Evolutionary conservation across 2,329 filamentous ascomycete species (phyloP), one percentile per base, ranked within the genome.

Genomic region (Aspergillus brasiliensis): DNA sequence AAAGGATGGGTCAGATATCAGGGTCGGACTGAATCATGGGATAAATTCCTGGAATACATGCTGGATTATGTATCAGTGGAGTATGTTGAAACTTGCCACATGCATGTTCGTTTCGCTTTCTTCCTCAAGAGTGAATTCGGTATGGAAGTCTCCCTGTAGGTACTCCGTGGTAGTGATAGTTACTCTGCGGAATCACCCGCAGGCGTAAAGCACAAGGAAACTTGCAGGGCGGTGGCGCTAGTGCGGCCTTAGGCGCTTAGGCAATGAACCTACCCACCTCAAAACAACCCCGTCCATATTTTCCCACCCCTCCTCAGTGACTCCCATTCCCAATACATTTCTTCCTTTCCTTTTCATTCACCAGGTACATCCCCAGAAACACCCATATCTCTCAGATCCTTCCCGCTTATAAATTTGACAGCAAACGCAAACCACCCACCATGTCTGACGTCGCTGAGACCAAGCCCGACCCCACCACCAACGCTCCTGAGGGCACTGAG

Each of bases 391-490:
- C 13, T 37, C 21, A 34, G 47, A 34, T 27, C 8, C 38, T 25
- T 8, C 44, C 25, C 55, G 19, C 38, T 62, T 42, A 62, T 47
- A 51, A 17, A 51, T 53, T 40, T 27, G 40, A 51, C 25, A 51
- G 59, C 64, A 56, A 67, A 42, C 34, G 27, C 21, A 38, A 25
- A 13, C 54, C 62, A 49, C 53, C 60, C 70, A 73, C 61, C 65
- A 79, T 79, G 77, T 77, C 77, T 75, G 77, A 77, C 73, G 69
- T 71, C 62, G 67, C 76, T 65, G 77, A 78, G 61, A 72, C 73
- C 57, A 79, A 79, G 71, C 69, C 74, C 61, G 75, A 79, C 74
- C 75, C 77, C 75, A 71, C 76, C 72, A 74, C 73, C 67, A 68
- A 65, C 67, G 69, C 73, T 71, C 67, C 73, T 70, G 70, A 73